phyloP scores from a whole-genome alignment of 352 stramenopile genomes.

The Phytopythium sindhum region DNA sequence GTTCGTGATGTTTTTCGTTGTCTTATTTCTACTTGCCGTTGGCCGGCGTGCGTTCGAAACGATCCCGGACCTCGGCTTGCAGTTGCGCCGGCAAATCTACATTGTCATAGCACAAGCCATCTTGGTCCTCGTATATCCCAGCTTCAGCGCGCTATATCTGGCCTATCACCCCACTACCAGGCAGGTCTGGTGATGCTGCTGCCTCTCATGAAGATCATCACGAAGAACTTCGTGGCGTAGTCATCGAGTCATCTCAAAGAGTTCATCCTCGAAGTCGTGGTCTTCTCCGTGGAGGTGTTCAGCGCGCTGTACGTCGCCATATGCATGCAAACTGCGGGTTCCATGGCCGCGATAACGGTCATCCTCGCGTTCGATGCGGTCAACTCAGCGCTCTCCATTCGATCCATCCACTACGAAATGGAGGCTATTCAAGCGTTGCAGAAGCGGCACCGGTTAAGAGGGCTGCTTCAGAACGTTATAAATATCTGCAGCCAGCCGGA shows the following conservation, averaged over 20 bases:
- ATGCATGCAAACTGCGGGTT: not conserved
- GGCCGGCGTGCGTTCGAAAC: not conserved
- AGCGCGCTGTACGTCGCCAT: slow-evolving; percentile 25
- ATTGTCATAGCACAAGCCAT: not conserved
- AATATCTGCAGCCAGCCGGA: not conserved
- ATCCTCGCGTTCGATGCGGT: not conserved
- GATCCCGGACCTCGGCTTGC: not conserved
- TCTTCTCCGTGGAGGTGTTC: slow-evolving; percentile 35
- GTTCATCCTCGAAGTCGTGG: slow-evolving; percentile 22
- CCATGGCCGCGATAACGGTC: not conserved
- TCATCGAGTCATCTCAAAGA: slow-evolving; percentile 21
- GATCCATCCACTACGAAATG: not conserved
- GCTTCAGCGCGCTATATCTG: not conserved
- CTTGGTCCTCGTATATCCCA: not conserved
- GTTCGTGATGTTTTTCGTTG: not conserved
- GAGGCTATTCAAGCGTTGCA: not conserved
- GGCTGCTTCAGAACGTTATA: not conserved
- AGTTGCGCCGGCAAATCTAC: slow-evolving; percentile 3
- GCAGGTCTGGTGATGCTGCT: slow-evolving; percentile 12
- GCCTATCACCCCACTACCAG: not conserved
- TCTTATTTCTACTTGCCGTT: not conserved
- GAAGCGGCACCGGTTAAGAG: not conserved
- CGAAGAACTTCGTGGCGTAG: slow-evolving; percentile 34
- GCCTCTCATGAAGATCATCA: slow-evolving; percentile 23
- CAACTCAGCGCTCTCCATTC: not conserved